Evolutionary conservation across 192 early-diverging fungal species (phyloP), one percentile per base, ranked within the genome.

Genomic region (Coemansia furcata): DNA sequence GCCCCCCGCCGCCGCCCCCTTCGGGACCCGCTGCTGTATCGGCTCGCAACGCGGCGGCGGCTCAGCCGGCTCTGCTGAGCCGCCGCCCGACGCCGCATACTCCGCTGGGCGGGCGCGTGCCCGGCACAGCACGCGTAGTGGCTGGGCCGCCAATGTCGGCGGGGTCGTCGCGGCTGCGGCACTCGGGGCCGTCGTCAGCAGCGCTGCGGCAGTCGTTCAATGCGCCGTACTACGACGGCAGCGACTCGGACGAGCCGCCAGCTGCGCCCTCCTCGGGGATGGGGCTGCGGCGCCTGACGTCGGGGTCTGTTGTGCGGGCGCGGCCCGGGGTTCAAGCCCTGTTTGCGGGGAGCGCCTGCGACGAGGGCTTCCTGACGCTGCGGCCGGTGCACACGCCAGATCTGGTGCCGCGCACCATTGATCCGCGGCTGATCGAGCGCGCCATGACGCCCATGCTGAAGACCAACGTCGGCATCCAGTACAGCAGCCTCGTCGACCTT

Each of bases 371-470:
- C 36, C 59, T 82, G 63, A 82, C 76, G 2, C 50, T 82, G 62
- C 80, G 80, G 4, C 80, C 80, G 0, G 80, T 82, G 58, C 75
- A 82, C 37, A 82, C 80, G 30, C 80, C 80, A 0, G 80, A 82
- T 30, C 65, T 82, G 19, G 72, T 82, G 21, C 80, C 76, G 17
- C 58, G 80, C 59, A 77, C 68, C 0, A 73, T 82, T 47, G 76
- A 77, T 23, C 80, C 80, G 26, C 71, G 76, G 1, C 65, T 77
- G 35, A 65, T 82, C 9, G 80, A 82, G 71, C 74, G 80, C 30
- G 80, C 80, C 0, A 83, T 83, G 80, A 83, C 80, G 69, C 80
- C 80, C 19, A 83, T 78, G 75, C 76, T 83, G 26, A 83, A 83
- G 65, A 65, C 65, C 49, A 80, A 76, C 55, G 19, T 54, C 0